phyloP scores from a whole-genome alignment of 768 basidiomycete species.

The Mycena polygramma region DNA sequence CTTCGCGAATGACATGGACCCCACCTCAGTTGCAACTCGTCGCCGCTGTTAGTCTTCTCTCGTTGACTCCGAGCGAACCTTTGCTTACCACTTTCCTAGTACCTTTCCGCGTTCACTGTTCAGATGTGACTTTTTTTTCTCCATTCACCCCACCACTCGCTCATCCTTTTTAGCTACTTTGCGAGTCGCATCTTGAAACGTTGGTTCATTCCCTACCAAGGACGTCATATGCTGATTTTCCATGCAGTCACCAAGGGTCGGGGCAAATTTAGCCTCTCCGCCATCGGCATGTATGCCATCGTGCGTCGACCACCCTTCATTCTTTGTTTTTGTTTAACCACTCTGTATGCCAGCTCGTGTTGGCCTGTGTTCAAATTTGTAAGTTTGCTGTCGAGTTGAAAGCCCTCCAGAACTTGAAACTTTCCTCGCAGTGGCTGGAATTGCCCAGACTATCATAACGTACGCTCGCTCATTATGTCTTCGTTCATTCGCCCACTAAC shows the following conservation, averaged over 20 bases:
- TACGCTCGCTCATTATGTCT: neutral
- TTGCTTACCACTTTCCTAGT: neutral
- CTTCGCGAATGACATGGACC: too few relatives aligned
- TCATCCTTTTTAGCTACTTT: slow-evolving; percentile 2
- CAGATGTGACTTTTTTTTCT: neutral
- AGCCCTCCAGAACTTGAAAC: neutral
- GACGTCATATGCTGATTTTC: neutral
- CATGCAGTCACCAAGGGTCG: neutral
- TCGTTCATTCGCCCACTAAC: neutral
- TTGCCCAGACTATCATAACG: slow-evolving; percentile 2
- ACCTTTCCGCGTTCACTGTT: slow-evolving; percentile 7
- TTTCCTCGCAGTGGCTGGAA: neutral
- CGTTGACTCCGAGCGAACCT: neutral
- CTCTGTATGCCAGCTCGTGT: neutral
- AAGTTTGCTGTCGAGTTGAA: neutral
- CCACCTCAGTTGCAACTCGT: neutral
- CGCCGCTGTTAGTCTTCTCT: too few relatives aligned
- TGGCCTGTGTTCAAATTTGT: neutral
- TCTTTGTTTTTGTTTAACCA: neutral
- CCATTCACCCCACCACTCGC: neutral
- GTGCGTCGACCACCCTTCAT: neutral
- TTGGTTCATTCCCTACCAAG: neutral
- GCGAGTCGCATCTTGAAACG: slow-evolving; percentile 11
- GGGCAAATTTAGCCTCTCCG: too few relatives aligned
- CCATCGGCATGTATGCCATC: neutral